Conservation (phyloP, 331 rosid genomes). For the Arachis monticola region DNA sequence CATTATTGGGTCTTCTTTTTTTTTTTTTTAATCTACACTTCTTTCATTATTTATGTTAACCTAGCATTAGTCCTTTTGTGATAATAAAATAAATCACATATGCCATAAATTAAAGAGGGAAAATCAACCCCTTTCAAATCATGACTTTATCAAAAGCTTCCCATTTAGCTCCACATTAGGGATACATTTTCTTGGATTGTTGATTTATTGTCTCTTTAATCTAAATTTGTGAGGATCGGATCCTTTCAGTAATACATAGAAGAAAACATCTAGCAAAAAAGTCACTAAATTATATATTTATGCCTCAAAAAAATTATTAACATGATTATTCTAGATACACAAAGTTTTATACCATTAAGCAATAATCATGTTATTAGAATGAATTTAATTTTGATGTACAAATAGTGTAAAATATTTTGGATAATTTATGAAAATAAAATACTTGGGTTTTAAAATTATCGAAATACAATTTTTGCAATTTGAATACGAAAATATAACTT, state of each 20-base stretch:
- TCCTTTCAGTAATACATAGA: background rate
- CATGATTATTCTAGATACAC: background rate
- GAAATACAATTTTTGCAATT: too few relatives aligned
- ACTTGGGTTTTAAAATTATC: too few relatives aligned
- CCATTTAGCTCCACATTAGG: slow-evolving; percentile 26
- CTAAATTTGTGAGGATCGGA: background rate
- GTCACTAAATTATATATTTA: background rate
- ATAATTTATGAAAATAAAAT: too few relatives aligned
- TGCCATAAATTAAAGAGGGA: slow-evolving; percentile 29
- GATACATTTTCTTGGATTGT: slow-evolving; percentile 1
- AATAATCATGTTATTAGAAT: too few relatives aligned
- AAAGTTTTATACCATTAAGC: too few relatives aligned
- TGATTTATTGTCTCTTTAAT: background rate
- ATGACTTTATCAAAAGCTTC: slow-evolving; percentile 19
- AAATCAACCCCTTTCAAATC: slow-evolving; percentile 36
- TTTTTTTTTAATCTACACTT: too few relatives aligned
- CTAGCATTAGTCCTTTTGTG: background rate
- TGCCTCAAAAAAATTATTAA: background rate
- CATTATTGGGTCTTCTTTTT: slow-evolving; percentile 27
- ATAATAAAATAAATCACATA: background rate
- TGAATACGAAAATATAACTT: too few relatives aligned
- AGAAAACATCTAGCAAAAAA: background rate
- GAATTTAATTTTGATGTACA: too few relatives aligned
- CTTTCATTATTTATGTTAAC: slow-evolving; percentile 4
- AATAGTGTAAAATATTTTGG: too few relatives aligned